Percentiles rank a stretch among this genome's conserved stretches.
Conservation (phyloP, 192 early-diverging fungal species). For the Piromyces sp. region DNA sequence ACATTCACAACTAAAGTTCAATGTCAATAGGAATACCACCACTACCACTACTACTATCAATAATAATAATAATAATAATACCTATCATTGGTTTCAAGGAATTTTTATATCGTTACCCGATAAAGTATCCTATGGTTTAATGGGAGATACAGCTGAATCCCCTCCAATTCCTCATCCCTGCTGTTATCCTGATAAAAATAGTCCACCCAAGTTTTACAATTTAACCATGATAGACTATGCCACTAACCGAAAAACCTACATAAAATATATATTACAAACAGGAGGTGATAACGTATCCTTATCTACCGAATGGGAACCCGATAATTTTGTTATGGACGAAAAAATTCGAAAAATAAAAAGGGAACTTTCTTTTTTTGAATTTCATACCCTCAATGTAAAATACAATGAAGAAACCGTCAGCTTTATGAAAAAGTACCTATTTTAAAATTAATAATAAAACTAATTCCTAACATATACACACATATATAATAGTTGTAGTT, state of each 20-base stretch:
- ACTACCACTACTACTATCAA: no score
- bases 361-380: background rate
- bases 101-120: background rate
- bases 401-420: background rate
- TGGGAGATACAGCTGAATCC: background rate
- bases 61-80: background rate
- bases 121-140: background rate
- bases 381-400: background rate
- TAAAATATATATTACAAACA: background rate
- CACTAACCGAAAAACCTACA: background rate
- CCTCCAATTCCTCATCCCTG: background rate
- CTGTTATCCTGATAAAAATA: background rate
- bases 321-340: background rate
- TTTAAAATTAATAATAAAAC: no score
- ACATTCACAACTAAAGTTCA: no score
- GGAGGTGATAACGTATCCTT: background rate
- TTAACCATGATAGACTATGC: background rate
- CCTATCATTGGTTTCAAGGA: background rate
- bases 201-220: background rate
- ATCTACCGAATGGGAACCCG: background rate
- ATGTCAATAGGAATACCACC: no score
- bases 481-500: no score
- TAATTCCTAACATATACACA: no score
- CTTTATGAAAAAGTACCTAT: background rate
- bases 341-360: background rate